These are phyloP conservation scores for Melampsora americana DNA, from an alignment of 1,284 basidiomycete species.

Conservation along the genomic window DNA sequence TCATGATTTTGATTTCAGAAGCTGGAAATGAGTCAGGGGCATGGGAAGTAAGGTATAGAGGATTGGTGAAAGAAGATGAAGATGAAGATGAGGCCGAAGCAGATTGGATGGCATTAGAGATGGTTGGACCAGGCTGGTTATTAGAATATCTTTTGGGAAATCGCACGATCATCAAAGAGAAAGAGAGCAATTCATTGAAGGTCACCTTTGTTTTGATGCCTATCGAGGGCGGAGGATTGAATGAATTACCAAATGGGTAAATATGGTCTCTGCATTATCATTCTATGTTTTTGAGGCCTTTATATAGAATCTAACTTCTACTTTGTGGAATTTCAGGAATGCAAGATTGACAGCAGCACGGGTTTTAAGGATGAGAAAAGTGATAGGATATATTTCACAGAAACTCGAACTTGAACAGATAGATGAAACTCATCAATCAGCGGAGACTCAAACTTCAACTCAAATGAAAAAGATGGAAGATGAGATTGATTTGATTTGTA, in stretches of 20 bases:
- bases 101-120: conserved; percentile 63
- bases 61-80: conserved; percentile 65
- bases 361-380: conserved; percentile 77
- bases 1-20: conserved; percentile 75
- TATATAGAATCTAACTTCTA: not conserved
- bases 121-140: conserved; percentile 78
- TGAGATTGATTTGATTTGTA: conserved; percentile 80
- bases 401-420: conserved; percentile 65
- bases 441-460: not conserved
- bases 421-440: not conserved
- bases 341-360: conserved; percentile 82
- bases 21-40: conserved; percentile 64
- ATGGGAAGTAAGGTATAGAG: conserved; percentile 61
- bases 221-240: conserved; percentile 60
- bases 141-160: conserved; percentile 72
- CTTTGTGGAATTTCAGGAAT: conserved; percentile 60
- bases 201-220: conserved; percentile 84
- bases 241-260: conserved; percentile 72
- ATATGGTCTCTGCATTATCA: conserved; percentile 50
- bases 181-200: conserved; percentile 59
- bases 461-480: conserved; percentile 61
- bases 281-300: not conserved
- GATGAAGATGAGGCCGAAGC: conserved; percentile 59
- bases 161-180: conserved; percentile 60
- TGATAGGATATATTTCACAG: conserved; percentile 79